Conservation (phyloP, 176 grass and related monocot species). For the Carex cristatella region DNA sequence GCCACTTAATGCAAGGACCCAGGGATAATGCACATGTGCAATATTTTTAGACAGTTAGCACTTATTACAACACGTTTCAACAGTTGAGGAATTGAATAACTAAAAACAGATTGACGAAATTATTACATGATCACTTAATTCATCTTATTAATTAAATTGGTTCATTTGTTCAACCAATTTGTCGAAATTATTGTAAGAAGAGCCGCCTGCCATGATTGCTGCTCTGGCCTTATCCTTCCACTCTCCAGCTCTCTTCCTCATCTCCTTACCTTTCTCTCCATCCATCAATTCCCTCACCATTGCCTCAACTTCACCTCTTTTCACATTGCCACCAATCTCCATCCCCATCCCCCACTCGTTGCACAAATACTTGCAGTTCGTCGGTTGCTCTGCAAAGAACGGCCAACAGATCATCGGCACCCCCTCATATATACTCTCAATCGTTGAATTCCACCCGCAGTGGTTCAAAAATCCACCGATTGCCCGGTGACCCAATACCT, state of each 20-base stretch:
- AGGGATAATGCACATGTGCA: neutral
- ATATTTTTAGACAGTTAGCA: neutral
- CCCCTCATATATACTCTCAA: neutral
- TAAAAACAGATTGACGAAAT: neutral
- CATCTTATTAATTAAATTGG: neutral
- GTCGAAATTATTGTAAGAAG: neutral
- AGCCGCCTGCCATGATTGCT: neutral
- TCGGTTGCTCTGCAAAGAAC: conserved; percentile 13
- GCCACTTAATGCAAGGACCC: neutral
- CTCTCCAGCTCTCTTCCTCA: neutral
- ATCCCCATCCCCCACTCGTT: conserved; percentile 5
- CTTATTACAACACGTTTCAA: neutral
- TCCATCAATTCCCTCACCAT: conserved; percentile 15
- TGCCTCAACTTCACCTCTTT: conserved; percentile 10
- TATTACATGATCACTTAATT: neutral
- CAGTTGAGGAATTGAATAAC: neutral
- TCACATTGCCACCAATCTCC: conserved; percentile 17
- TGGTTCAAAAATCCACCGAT: conserved; percentile 12
- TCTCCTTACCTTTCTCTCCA: conserved; percentile 18
- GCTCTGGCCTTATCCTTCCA: conserved; percentile 15
- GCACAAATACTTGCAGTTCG: neutral
- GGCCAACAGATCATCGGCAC: conserved; percentile 24
- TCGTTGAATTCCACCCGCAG: conserved; percentile 18
- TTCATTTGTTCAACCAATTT: conserved; percentile 14
- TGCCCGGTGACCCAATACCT: neutral